Evolutionary conservation across 306 rosid species (phyloP).

Genomic region (Sophora flavescens): DNA sequence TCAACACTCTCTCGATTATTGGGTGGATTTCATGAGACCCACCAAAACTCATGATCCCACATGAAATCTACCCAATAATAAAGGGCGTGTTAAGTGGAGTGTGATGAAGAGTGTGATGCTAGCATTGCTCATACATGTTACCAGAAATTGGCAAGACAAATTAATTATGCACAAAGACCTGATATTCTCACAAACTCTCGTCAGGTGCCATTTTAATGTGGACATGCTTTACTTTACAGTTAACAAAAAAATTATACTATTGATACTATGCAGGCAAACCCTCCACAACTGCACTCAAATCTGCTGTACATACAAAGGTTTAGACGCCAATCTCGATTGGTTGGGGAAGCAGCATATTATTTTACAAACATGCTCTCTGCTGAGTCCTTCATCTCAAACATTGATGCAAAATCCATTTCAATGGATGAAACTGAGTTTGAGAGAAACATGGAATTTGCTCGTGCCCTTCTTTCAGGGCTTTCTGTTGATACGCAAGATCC

Average conservation of each 20-base stretch:
- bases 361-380: constrained; percentile 96
- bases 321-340: constrained; percentile 82
- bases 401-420: constrained; percentile 92
- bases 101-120: too few species aligned
- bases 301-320: constrained; percentile 90
- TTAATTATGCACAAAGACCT: constrained; percentile 28
- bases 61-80: too few species aligned
- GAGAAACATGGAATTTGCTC: constrained; percentile 92
- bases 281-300: constrained; percentile 95
- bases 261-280: constrained; percentile 84
- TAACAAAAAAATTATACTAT: constrained; percentile 21
- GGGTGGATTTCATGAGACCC: too few species aligned
- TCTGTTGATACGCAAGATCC: constrained; percentile 67
- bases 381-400: constrained; percentile 88
- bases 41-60: too few species aligned
- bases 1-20: too few species aligned
- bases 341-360: constrained; percentile 87
- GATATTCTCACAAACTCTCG: constrained; percentile 31
- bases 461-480: constrained; percentile 80
- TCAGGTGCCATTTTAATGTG: constrained; percentile 34
- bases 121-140: background rate
- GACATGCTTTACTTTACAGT: constrained; percentile 26
- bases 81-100: too few species aligned
- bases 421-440: constrained; percentile 91
- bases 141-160: constrained; percentile 24